Conservation (phyloP, 805 yeast species). For the Saturnispora serradocipensis region DNA sequence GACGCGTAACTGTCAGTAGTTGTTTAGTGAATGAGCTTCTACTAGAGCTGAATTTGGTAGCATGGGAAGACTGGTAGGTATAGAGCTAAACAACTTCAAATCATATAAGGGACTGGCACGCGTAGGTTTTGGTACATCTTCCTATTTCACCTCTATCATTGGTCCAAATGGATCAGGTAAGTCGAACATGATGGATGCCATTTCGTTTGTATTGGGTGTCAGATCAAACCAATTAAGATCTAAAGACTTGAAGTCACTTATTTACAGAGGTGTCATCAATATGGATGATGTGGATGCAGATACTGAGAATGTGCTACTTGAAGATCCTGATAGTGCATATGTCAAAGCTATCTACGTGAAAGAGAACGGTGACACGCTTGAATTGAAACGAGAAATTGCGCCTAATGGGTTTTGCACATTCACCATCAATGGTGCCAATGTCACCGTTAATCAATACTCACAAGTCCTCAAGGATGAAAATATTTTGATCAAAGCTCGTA, state of each 20-base stretch:
- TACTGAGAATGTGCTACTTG: slow-evolving; percentile 38
- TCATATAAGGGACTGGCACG: slow-evolving; percentile 72
- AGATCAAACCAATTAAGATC: slow-evolving; percentile 70
- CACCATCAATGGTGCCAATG: slow-evolving; percentile 49
- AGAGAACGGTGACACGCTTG: slow-evolving; percentile 46
- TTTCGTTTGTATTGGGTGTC: slow-evolving; percentile 87
- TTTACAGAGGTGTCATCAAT: slow-evolving; percentile 61
- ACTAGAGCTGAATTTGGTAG: background rate
- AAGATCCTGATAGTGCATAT: slow-evolving; percentile 51
- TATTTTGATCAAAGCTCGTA: slow-evolving; percentile 79
- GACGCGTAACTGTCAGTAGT: background rate
- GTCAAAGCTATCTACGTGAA: slow-evolving; percentile 73
- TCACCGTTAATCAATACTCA: slow-evolving; percentile 57
- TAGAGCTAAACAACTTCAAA: slow-evolving; percentile 82
- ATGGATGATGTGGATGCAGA: slow-evolving; percentile 21
- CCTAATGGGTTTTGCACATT: slow-evolving; percentile 58
- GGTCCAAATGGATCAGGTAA: slow-evolving; percentile 99
- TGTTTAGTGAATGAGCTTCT: background rate
- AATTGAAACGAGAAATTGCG: slow-evolving; percentile 55
- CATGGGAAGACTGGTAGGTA: slow-evolving; percentile 73
- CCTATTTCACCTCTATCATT: slow-evolving; percentile 74
- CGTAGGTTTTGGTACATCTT: slow-evolving; percentile 73
- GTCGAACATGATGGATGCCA: slow-evolving; percentile 93
- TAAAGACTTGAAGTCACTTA: slow-evolving; percentile 58
- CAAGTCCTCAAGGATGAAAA: slow-evolving; percentile 63